Conservation (phyloP, 1,139 yeast species). For the Blastobotrys elegans region DNA sequence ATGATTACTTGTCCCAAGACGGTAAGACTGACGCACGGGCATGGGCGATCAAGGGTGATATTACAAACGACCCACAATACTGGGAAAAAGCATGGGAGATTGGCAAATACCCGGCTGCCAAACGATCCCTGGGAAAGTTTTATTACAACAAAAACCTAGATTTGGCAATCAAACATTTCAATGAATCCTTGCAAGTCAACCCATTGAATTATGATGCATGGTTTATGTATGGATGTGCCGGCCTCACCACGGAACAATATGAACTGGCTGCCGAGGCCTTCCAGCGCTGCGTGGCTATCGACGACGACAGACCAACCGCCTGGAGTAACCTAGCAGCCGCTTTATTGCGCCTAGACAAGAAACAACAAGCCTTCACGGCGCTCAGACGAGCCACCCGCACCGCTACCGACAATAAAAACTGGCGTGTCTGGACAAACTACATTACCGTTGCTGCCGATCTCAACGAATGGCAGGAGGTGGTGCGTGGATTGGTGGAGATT, state of each 20-base stretch:
- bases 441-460: constrained; percentile 75
- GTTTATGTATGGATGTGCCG: constrained; percentile 91
- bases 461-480: constrained; percentile 82
- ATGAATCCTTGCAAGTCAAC: constrained; percentile 66
- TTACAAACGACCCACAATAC: constrained; percentile 64
- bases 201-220: constrained; percentile 82
- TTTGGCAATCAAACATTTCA: constrained; percentile 60
- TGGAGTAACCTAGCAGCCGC: constrained; percentile 97
- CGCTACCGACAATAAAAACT: constrained; percentile 60
- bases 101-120: constrained; percentile 80
- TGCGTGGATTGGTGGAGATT: constrained; percentile 63
- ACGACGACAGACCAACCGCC: constrained; percentile 73
- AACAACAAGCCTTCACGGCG: constrained; percentile 77
- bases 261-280: constrained; percentile 89
- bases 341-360: constrained; percentile 56
- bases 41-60: constrained; percentile 79
- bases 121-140: constrained; percentile 72
- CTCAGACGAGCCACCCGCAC: constrained; percentile 68
- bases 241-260: constrained; percentile 67
- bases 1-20: constrained; percentile 44
- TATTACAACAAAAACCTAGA: constrained; percentile 52
- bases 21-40: constrained; percentile 81
- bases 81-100: constrained; percentile 90
- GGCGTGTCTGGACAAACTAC: constrained; percentile 91
- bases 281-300: constrained; percentile 83